Evolutionary conservation across 768 basidiomycete species (phyloP).

Genomic region (Boletus reticuloceps): DNA sequence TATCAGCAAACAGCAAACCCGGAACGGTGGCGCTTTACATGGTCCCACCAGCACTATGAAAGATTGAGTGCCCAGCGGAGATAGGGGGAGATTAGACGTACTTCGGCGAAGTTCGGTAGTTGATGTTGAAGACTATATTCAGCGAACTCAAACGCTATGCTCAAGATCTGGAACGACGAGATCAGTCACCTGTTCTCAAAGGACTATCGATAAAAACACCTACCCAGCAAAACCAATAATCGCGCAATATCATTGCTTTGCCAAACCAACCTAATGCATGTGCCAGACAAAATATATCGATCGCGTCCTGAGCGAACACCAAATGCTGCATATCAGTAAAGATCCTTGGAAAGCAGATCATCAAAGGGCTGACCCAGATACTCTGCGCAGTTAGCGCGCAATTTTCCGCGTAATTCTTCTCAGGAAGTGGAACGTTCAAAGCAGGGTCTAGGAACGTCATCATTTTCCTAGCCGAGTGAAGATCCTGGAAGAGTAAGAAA

Average conservation of each 20-base stretch:
- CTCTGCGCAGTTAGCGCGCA: conserved; percentile 61
- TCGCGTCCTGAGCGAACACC: conserved; percentile 51
- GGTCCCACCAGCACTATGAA: conserved; percentile 87
- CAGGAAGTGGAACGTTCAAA: conserved; percentile 70
- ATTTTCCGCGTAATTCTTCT: conserved; percentile 85
- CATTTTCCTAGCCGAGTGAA: conserved; percentile 71
- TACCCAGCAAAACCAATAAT: conserved; percentile 96
- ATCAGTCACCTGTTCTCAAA: conserved; percentile 6
- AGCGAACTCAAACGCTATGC: conserved; percentile 84
- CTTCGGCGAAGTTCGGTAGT: conserved; percentile 85
- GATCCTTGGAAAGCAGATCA: neutral
- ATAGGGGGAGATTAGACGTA: conserved; percentile 34
- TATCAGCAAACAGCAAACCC: conserved; percentile 8
- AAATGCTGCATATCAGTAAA: neutral
- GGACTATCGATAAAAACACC: conserved; percentile 13
- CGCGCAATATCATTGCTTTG: conserved; percentile 84
- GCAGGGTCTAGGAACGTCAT: conserved; percentile 75
- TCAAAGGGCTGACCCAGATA: conserved; percentile 56
- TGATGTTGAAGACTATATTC: conserved; percentile 89
- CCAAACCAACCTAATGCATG: conserved; percentile 90
- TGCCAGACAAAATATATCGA: conserved; percentile 86
- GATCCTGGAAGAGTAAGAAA: conserved; percentile 83
- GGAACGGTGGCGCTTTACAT: conserved; percentile 48
- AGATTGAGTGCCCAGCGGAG: conserved; percentile 18
- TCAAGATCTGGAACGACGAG: conserved; percentile 59